Evolutionary conservation across 257 asterid genomes (phyloP).

Genomic region (Paraleonurus japonicus): DNA sequence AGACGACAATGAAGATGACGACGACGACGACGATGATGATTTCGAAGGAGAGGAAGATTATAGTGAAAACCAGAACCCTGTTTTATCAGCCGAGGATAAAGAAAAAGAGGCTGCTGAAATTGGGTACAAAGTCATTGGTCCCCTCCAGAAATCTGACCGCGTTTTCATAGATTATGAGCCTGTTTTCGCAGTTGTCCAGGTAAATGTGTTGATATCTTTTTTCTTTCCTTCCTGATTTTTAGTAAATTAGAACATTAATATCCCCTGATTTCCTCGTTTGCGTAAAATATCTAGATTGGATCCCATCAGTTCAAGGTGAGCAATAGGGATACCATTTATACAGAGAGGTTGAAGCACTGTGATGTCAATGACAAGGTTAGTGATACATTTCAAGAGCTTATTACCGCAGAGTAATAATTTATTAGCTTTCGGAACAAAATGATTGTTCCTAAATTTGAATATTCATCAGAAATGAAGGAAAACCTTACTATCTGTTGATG

Average conservation of each 20-base stretch:
- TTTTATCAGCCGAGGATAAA: constrained; percentile 41
- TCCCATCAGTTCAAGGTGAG: constrained; percentile 96
- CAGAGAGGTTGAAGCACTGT: constrained; percentile 84
- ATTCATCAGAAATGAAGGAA: not conserved
- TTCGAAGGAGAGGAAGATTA: constrained; percentile 23
- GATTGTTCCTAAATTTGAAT: not conserved
- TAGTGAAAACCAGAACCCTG: constrained; percentile 15
- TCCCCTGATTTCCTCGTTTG: not conserved
- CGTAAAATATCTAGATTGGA: constrained; percentile 59
- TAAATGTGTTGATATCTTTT: constrained; percentile 10
- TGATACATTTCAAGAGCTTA: constrained; percentile 6
- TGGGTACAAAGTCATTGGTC: constrained; percentile 76
- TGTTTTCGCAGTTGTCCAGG: constrained; percentile 85
- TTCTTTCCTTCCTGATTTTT: not conserved
- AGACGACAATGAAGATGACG: constrained; percentile 27
- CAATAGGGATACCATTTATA: constrained; percentile 73
- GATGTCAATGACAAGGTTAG: constrained; percentile 89
- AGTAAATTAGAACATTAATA: not conserved
- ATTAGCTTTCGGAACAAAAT: not conserved
- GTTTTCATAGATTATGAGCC: constrained; percentile 67
- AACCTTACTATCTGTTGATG: not conserved
- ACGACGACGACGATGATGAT: constrained; percentile 29
- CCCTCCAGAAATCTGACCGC: constrained; percentile 55
- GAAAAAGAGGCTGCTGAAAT: constrained; percentile 53
- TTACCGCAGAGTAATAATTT: not conserved